These are phyloP conservation scores for Phytophthora pluvialis DNA, from an alignment of 352 stramenopile genomes.

Conservation along the genomic window DNA sequence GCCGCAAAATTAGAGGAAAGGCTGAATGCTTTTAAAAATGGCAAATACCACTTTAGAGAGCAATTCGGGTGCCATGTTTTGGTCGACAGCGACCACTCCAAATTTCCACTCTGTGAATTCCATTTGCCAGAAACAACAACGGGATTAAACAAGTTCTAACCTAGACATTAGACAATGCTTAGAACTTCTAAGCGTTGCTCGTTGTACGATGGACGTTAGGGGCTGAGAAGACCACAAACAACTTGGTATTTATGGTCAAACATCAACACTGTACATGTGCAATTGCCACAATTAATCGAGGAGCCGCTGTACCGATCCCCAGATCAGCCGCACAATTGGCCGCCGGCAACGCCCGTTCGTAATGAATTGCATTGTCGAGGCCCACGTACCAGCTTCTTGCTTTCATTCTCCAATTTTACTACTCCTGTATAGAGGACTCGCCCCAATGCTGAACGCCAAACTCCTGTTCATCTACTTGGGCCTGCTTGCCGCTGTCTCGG, in stretches of 20 bases:
- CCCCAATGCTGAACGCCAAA: neutral
- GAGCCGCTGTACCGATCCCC: neutral
- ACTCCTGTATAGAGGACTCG: neutral
- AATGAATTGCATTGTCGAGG: too few relatives aligned
- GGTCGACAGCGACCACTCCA: too few relatives aligned
- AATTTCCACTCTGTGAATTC: too few relatives aligned
- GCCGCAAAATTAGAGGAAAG: neutral
- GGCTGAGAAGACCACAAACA: neutral
- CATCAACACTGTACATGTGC: too few relatives aligned
- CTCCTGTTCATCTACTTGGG: neutral
- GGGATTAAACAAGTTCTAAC: too few relatives aligned
- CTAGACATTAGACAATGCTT: too few relatives aligned
- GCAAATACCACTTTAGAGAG: conserved; percentile 1
- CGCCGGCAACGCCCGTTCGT: neutral
- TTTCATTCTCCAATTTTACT: conserved; percentile 1
- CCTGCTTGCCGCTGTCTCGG: neutral
- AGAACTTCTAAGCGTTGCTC: too few relatives aligned
- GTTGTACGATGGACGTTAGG: too few relatives aligned
- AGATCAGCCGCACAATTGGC: conserved; percentile 1
- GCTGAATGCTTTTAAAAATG: neutral
- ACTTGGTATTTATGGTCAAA: neutral
- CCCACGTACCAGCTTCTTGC: too few relatives aligned
- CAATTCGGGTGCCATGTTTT: neutral
- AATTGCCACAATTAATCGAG: conserved; percentile 6
- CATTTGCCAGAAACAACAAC: too few relatives aligned